These are phyloP conservation scores for Cyberlindnera amylophila DNA, from an alignment of 805 yeast genomes.

Conservation along the genomic window DNA sequence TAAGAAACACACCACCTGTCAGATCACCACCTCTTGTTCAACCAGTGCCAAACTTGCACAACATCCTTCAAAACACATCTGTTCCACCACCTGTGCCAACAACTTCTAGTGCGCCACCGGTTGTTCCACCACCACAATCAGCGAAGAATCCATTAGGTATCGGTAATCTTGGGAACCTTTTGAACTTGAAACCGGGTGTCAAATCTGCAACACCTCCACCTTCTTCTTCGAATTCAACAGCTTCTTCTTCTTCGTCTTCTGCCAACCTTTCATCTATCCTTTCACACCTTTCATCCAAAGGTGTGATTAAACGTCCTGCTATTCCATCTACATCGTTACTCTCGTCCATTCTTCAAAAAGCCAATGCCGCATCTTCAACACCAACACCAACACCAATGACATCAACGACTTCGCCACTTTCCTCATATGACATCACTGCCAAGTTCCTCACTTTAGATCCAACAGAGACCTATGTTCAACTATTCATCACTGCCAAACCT, in stretches of 20 bases:
- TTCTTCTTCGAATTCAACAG: slow-evolving; percentile 6
- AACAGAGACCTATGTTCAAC: slow-evolving; percentile 32
- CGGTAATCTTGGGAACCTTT: slow-evolving; percentile 17
- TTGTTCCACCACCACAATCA: slow-evolving; percentile 9
- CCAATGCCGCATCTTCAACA: background rate
- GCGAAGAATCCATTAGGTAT: slow-evolving; percentile 16
- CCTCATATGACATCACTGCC: slow-evolving; percentile 27
- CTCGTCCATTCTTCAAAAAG: background rate
- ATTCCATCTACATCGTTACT: slow-evolving; percentile 7
- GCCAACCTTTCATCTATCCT: slow-evolving; percentile 17
- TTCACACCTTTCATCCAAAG: slow-evolving; percentile 8
- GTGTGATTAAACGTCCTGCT: slow-evolving; percentile 17
- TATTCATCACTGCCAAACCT: slow-evolving; percentile 38
- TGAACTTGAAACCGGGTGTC: slow-evolving; percentile 15
- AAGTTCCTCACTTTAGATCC: slow-evolving; percentile 36
- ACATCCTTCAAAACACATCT: slow-evolving; percentile 1
- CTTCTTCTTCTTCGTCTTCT: background rate
- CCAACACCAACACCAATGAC: background rate
- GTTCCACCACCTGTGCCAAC: slow-evolving; percentile 6
- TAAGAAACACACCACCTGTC: slow-evolving; percentile 26
- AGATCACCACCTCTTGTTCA: slow-evolving; percentile 20
- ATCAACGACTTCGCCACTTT: slow-evolving; percentile 6
- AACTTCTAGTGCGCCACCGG: slow-evolving; percentile 2
- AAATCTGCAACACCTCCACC: slow-evolving; percentile 9
- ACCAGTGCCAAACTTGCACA: slow-evolving; percentile 12